Evolutionary conservation across 2,329 filamentous ascomycete genomes (phyloP).

Genomic region (Phaeosphaeria sp.): DNA sequence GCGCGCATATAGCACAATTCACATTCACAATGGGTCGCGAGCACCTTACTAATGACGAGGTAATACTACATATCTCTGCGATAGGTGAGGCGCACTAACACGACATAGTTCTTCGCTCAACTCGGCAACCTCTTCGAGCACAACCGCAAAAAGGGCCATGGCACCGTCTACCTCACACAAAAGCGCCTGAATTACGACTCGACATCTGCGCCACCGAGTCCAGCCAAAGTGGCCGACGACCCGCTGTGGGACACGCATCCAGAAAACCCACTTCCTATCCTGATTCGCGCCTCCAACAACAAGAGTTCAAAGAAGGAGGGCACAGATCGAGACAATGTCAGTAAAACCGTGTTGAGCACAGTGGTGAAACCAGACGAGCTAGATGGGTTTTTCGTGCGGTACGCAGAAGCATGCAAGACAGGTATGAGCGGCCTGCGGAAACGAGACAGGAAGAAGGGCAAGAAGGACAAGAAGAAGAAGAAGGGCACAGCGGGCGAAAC

Average conservation of each 20-base stretch:
- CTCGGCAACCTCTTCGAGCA: slow-evolving; percentile 72
- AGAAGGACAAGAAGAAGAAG: slow-evolving; percentile 75
- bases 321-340: slow-evolving; percentile 50
- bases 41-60: slow-evolving; percentile 68
- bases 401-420: slow-evolving; percentile 88
- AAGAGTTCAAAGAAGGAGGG: slow-evolving; percentile 58
- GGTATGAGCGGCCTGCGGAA: slow-evolving; percentile 93
- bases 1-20: slow-evolving; percentile 26
- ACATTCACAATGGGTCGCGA: slow-evolving; percentile 53
- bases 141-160: slow-evolving; percentile 72
- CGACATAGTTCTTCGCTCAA: slow-evolving; percentile 72
- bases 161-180: slow-evolving; percentile 76
- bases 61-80: slow-evolving; percentile 45
- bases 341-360: slow-evolving; percentile 80
- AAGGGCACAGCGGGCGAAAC: slow-evolving; percentile 51
- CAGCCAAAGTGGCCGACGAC: slow-evolving; percentile 54
- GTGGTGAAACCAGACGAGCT: slow-evolving; percentile 77
- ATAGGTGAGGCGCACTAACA: background rate
- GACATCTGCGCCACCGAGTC: slow-evolving; percentile 42
- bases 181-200: slow-evolving; percentile 65
- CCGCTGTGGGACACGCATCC: slow-evolving; percentile 67
- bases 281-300: slow-evolving; percentile 86
- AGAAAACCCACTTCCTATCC: slow-evolving; percentile 68
- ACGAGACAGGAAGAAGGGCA: slow-evolving; percentile 85
- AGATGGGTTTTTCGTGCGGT: slow-evolving; percentile 80